Evolutionary conservation across 2,329 filamentous ascomycete species (phyloP).

Genomic region (Tolypocladium guangdongense): DNA sequence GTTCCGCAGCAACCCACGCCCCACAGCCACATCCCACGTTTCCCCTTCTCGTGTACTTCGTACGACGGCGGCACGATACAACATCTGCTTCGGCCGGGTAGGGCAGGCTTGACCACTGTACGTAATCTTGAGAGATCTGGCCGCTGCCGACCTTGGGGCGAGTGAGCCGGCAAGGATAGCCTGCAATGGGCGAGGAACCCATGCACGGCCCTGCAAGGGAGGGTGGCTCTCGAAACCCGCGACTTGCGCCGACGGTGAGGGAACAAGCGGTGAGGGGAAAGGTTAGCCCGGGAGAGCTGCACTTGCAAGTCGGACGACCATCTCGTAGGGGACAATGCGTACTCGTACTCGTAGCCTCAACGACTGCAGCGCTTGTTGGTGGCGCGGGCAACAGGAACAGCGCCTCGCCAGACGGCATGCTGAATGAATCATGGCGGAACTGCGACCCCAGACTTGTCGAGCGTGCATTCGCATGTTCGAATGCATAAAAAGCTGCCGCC

Average conservation of each 20-base stretch:
- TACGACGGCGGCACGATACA: background rate
- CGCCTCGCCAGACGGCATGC: background rate
- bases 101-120: background rate
- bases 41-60: constrained; percentile 1
- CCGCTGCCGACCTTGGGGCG: background rate
- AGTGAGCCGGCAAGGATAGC: background rate
- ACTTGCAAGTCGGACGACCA: background rate
- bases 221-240: constrained; percentile 4
- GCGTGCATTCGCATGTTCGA: background rate
- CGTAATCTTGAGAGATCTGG: constrained; percentile 1
- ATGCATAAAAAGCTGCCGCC: background rate
- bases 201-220: constrained; percentile 9
- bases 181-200: background rate
- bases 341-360: too few species aligned
- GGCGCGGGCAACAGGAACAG: background rate
- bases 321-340: background rate
- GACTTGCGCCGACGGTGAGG: constrained; percentile 1
- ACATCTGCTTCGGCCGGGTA: background rate
- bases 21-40: background rate
- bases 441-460: background rate
- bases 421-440: background rate
- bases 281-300: background rate
- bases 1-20: background rate
- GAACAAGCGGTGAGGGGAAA: constrained; percentile 8
- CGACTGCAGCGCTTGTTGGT: background rate